Evolutionary conservation across 192 early-diverging fungal genomes (phyloP).

Genomic region (Spizellomyces punctatus): DNA sequence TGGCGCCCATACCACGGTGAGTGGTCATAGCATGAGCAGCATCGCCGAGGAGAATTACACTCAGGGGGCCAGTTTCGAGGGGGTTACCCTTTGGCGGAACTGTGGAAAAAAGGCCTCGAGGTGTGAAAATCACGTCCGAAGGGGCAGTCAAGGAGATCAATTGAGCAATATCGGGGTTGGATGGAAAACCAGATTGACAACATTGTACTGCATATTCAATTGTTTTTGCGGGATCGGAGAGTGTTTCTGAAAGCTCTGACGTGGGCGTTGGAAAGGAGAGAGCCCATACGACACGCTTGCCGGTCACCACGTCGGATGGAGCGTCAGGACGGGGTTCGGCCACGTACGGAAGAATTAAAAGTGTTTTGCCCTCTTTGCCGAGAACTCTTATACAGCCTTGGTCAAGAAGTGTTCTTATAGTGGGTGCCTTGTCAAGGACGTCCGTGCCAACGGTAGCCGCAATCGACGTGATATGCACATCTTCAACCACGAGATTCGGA

Average conservation of each 20-base stretch:
- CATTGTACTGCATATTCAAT: neutral
- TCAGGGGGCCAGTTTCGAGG: neutral
- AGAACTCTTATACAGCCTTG: neutral
- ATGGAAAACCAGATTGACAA: neutral
- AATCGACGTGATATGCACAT: neutral
- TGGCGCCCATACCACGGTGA: slow-evolving; percentile 26
- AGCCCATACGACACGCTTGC: neutral
- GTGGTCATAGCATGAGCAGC: slow-evolving; percentile 31
- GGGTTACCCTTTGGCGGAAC: neutral
- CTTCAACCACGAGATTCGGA: neutral
- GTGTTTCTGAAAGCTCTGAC: neutral
- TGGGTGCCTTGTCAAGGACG: neutral
- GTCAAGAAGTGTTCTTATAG: neutral
- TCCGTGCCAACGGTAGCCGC: neutral
- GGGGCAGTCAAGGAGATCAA: neutral
- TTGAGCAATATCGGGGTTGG: neutral
- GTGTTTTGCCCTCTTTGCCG: neutral
- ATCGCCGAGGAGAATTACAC: slow-evolving; percentile 23
- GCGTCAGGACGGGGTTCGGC: neutral
- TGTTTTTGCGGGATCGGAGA: neutral
- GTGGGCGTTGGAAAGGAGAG: neutral
- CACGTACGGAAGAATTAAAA: neutral
- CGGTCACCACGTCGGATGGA: neutral
- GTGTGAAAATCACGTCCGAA: neutral
- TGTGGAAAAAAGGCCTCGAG: neutral